These are phyloP conservation scores for Phytophthora litchii DNA, from an alignment of 352 stramenopile genomes.

Conservation along the genomic window DNA sequence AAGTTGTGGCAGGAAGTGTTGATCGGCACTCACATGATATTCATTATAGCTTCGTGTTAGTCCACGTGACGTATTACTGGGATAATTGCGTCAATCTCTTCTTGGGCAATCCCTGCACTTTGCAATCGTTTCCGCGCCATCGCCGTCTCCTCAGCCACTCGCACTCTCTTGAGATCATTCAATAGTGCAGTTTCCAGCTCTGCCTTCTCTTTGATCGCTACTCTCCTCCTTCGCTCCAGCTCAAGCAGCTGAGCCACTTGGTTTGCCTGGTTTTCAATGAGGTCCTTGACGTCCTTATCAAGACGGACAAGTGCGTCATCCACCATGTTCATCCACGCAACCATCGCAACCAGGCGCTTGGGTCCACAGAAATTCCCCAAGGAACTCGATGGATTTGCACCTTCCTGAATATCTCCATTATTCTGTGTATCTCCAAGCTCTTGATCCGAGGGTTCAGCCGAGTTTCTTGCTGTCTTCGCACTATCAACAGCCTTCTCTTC, in stretches of 20 bases:
- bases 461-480: conserved; percentile 12
- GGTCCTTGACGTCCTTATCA: conserved; percentile 13
- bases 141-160: conserved; percentile 31
- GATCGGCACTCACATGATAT: conserved; percentile 1
- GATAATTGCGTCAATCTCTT: conserved; percentile 32
- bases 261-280: conserved; percentile 14
- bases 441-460: conserved; percentile 3
- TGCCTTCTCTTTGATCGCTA: conserved; percentile 10
- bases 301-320: conserved; percentile 18
- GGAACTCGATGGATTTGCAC: conserved; percentile 45
- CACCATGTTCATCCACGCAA: conserved; percentile 35
- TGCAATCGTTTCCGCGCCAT: conserved; percentile 28
- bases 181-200: conserved; percentile 17
- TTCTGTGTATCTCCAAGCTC: conserved; percentile 62
- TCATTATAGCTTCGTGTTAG: neutral
- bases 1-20: too few relatives aligned
- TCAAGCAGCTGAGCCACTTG: conserved; percentile 11
- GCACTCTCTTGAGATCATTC: conserved; percentile 23
- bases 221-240: conserved; percentile 23
- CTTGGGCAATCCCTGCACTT: conserved; percentile 24
- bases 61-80: conserved; percentile 24
- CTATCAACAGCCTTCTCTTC: too few relatives aligned
- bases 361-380: conserved; percentile 27
- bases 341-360: conserved; percentile 24
- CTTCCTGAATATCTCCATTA: conserved; percentile 59